Conservation (phyloP, 2,329 filamentous ascomycete species). For the Ophiocordyceps polyrhachis-furcata region DNA sequence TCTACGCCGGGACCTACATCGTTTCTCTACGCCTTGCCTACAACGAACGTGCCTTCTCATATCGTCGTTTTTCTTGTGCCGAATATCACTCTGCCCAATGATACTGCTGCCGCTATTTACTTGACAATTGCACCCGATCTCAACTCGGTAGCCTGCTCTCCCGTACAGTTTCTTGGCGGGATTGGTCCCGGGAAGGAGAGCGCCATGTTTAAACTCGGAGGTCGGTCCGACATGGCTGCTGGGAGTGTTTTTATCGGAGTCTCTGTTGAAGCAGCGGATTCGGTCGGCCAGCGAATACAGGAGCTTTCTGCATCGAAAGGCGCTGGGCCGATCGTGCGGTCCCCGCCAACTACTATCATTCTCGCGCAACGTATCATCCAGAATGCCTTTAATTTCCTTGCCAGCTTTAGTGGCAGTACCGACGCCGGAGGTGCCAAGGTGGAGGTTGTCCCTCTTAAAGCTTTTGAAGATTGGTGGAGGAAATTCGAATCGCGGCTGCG, state of each 20-base stretch:
- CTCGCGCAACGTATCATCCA: conserved; percentile 88
- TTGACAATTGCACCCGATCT: conserved; percentile 37
- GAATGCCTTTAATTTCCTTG: conserved; percentile 92
- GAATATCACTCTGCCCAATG: conserved; percentile 49
- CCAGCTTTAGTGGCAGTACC: conserved; percentile 57
- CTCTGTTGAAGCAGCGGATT: conserved; percentile 55
- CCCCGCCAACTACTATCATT: conserved; percentile 45
- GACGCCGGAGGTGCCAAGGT: conserved; percentile 34
- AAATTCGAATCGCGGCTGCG: conserved; percentile 86
- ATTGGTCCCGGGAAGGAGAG: conserved; percentile 82
- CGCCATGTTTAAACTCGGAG: conserved; percentile 66
- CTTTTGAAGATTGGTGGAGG: conserved; percentile 93
- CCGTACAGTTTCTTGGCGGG: conserved; percentile 74
- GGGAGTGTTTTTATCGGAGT: conserved; percentile 59
- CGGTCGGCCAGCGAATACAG: conserved; percentile 52
- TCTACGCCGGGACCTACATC: conserved; percentile 33
- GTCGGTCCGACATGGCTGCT: conserved; percentile 7
- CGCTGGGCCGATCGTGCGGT: background rate
- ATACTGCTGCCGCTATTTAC: conserved; percentile 79
- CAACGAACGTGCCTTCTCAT: conserved; percentile 48
- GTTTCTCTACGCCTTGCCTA: conserved; percentile 34
- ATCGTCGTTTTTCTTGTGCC: conserved; percentile 82
- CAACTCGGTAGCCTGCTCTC: conserved; percentile 21
- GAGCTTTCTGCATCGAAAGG: conserved; percentile 25
- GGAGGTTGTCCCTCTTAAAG: conserved; percentile 83